Conservation (phyloP, 2,329 filamentous ascomycete species). For the Neonectria magnoliae region DNA sequence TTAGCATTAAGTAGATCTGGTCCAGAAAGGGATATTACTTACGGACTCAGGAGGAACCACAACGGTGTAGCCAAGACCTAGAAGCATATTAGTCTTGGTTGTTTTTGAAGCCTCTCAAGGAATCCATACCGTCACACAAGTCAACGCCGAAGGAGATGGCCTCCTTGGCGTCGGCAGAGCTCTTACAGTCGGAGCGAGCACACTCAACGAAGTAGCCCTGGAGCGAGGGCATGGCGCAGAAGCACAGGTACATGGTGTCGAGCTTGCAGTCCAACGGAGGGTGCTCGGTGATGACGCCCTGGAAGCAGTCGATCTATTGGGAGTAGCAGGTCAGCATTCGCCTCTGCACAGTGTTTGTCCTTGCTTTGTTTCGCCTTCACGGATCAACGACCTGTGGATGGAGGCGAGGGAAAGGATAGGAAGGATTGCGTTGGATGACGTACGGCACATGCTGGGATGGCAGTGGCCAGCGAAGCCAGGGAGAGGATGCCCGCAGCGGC, state of each 20-base stretch:
- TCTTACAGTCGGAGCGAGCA: conserved; percentile 24
- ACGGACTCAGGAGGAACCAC: neutral
- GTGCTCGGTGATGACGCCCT: conserved; percentile 40
- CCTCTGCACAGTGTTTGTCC: neutral
- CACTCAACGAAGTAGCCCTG: conserved; percentile 38
- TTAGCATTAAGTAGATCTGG: neutral
- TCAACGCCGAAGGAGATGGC: conserved; percentile 38
- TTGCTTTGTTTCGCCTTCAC: too few species aligned
- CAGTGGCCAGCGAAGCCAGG: conserved; percentile 19
- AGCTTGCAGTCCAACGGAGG: conserved; percentile 44
- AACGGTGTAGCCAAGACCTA: neutral
- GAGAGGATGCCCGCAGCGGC: conserved; percentile 22
- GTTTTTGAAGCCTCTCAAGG: neutral
- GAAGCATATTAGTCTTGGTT: neutral
- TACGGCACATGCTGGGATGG: conserved; percentile 33
- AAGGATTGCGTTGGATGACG: neutral
- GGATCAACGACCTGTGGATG: too few species aligned
- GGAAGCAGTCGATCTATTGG: conserved; percentile 42
- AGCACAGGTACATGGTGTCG: conserved; percentile 45
- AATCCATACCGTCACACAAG: conserved; percentile 45
- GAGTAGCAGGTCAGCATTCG: neutral
- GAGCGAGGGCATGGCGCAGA: conserved; percentile 37
- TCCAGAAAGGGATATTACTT: neutral
- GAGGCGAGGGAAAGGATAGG: too few species aligned
- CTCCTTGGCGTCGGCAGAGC: conserved; percentile 17